Evolutionary conservation across 768 basidiomycete genomes (phyloP), one percentile per base, ranked within the genome.

Genomic region (Inosperma sp.): DNA sequence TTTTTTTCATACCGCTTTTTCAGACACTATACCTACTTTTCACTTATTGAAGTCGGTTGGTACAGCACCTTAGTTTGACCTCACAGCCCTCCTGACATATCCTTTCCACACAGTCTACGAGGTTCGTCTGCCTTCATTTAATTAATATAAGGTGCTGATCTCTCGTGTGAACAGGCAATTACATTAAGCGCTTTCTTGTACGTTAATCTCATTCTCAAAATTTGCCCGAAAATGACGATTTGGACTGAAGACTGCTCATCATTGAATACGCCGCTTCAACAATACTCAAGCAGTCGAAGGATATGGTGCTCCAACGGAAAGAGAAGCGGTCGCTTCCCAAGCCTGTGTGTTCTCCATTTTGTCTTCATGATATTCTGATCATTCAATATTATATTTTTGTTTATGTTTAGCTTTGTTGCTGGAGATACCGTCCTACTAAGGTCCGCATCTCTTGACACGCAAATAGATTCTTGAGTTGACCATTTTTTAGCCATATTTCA

Each of bases 1-100:
- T 94, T 93, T 71, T 79, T 88, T 58, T 88, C 87, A 22, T 94
- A 89, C 60, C 81, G 91, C 1, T 93, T 71, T 69, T 93, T 88
- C 72, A 79, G 88, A 31, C 70, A 78, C 51, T 93, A 88, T 61
- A 88, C 67, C 21, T 69, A 71, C 55, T 75, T 76, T 46, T 76
- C 75, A 7, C 70, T 79, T 30, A 65, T 74, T 40, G 63, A 77
- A 68, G 65, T 73, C 29, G 72, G 75, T 71, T 39, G 34, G 68
- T 63, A n/a, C n/a, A n/a, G n/a, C n/a, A n/a, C n/a, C n/a, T n/a
- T n/a, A n/a, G n/a, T n/a, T n/a, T n/a, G n/a, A n/a, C n/a, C n/a
- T n/a, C n/a, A n/a, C n/a, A n/a, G n/a, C n/a, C n/a, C n/a, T n/a
- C n/a, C n/a, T n/a, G n/a, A n/a, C n/a, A n/a, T n/a, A n/a, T n/a